Percentiles rank a stretch among this genome's conserved stretches.
phyloP scores from a whole-genome alignment of 192 early-diverging fungal species.

The Spizellomyces sp. region DNA sequence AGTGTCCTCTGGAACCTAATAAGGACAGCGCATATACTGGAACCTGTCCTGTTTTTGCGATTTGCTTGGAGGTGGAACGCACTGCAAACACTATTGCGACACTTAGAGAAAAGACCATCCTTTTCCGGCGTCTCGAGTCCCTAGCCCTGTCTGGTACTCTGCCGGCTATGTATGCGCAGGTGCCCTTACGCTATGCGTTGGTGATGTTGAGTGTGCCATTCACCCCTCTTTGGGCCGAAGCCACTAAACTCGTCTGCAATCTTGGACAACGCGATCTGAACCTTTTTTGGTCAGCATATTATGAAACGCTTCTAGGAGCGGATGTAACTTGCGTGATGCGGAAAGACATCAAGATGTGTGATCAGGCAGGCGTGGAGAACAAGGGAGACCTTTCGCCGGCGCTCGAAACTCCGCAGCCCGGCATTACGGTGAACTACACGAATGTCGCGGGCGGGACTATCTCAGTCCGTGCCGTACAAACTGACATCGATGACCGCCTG shows the following conservation, averaged over 20 bases:
- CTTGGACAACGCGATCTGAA: not conserved
- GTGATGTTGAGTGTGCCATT: conserved; percentile 81
- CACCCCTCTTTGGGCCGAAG: conserved; percentile 81
- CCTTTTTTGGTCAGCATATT: conserved; percentile 52
- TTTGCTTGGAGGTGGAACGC: conserved; percentile 63
- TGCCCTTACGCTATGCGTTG: conserved; percentile 66
- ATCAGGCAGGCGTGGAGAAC: not conserved
- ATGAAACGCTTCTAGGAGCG: not conserved
- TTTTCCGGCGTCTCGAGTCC: conserved; percentile 70
- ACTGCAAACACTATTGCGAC: conserved; percentile 62
- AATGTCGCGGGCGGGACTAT: too few relatives aligned
- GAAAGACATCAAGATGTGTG: not conserved
- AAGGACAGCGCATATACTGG: conserved; percentile 22
- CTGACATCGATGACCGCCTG: not conserved
- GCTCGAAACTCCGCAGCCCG: not conserved
- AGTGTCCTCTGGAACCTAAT: conserved; percentile 44
- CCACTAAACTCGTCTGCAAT: conserved; percentile 40
- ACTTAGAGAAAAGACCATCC: conserved; percentile 71
- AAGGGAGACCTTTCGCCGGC: not conserved
- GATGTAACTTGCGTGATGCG: not conserved
- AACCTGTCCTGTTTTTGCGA: conserved; percentile 29
- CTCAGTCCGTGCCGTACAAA: too few relatives aligned
- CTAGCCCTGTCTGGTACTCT: conserved; percentile 62
- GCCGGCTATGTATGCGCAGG: conserved; percentile 71
- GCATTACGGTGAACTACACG: not conserved